These are phyloP conservation scores for Elaeis oleifera DNA, from an alignment of 202 grass and related monocot species.

Conservation along the genomic window DNA sequence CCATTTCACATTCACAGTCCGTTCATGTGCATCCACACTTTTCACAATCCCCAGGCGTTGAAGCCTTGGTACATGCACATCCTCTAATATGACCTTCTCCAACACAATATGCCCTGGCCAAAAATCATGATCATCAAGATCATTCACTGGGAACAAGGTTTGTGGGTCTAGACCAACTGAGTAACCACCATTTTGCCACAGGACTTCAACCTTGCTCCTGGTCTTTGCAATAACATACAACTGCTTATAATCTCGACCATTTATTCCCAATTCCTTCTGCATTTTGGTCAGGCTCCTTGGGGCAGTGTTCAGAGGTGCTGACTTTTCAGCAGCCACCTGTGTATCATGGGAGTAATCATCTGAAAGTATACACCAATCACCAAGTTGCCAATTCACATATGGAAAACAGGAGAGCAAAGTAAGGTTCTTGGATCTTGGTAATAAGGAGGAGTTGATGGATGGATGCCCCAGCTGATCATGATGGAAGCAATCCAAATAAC, in stretches of 20 bases:
- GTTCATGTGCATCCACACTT: slow-evolving; percentile 62
- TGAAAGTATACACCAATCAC: slow-evolving; percentile 83
- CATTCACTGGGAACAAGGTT: slow-evolving; percentile 61
- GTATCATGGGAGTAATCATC: slow-evolving; percentile 14
- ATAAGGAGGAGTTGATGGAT: slow-evolving; percentile 45
- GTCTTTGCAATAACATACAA: slow-evolving; percentile 74
- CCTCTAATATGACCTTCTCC: slow-evolving; percentile 51
- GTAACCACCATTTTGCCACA: slow-evolving; percentile 84
- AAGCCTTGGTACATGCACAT: slow-evolving; percentile 12
- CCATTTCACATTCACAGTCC: slow-evolving; percentile 86
- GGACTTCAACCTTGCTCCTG: slow-evolving; percentile 68
- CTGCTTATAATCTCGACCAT: slow-evolving; percentile 33
- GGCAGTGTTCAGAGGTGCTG: slow-evolving; percentile 18
- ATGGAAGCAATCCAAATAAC: slow-evolving; percentile 82
- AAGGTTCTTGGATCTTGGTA: slow-evolving; percentile 71
- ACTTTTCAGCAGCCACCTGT: slow-evolving; percentile 24
- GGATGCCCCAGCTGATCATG: slow-evolving; percentile 42
- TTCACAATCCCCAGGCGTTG: slow-evolving; percentile 59
- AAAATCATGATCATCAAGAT: slow-evolving; percentile 92
- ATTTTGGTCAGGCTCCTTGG: slow-evolving; percentile 23
- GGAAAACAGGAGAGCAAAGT: slow-evolving; percentile 64
- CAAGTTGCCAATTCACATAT: slow-evolving; percentile 88
- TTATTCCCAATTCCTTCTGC: slow-evolving; percentile 23
- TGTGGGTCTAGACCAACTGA: slow-evolving; percentile 64
- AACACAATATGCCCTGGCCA: slow-evolving; percentile 83